Evolutionary conservation across 75 land plant species (phyloP), one percentile per base, ranked within the genome.

Genomic region (Pinus albicaulis): DNA sequence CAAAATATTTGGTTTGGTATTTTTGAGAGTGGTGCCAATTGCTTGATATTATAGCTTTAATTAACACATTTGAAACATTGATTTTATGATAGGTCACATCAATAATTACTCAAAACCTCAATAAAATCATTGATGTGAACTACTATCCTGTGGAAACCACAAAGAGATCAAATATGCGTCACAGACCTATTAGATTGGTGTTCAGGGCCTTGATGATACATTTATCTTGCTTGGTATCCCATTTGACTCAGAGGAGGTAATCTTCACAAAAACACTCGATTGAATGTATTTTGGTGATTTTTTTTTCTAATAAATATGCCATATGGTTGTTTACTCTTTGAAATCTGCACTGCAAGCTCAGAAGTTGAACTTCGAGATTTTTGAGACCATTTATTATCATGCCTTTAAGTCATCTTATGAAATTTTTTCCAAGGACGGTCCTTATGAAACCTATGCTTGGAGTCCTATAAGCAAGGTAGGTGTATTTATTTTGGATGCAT

Each of bases 141-240:
- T 96, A 89, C 76, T 94, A 96, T 73, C 99, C 99, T 20, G 93
- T 87, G 61, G 97, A 94, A 74, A 93, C 90, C 71, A 97, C 99
- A 16, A 89, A 22, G 76, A 85, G 83, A 25, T 94, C 99, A 10
- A 96, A 96, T 56, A 11, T 90, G 68, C 80, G 98, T 1, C 99
- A 96, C 69, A 84, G 99, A 24, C 99, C 99, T 31, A 92, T 96
- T 74, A 97, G 99, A 87, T 96, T 71, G 99, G 99, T 34, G 98
- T 96, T 52, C 99, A 94, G 79, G 99, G 99, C 25, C 89, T 96
- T 38, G 99, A 97, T 56, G 99, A 96, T 80, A 83, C 99, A 1
- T 96, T 96, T 76, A 96, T 96, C 23, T 77, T 96, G 76, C 91
- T 96, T 69, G 99, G 99, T 48, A 90, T 96, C 95, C 85, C 99